Base-by-base conservation (phyloP, 257 asterid species). In the Henckelia pumila region DNA sequence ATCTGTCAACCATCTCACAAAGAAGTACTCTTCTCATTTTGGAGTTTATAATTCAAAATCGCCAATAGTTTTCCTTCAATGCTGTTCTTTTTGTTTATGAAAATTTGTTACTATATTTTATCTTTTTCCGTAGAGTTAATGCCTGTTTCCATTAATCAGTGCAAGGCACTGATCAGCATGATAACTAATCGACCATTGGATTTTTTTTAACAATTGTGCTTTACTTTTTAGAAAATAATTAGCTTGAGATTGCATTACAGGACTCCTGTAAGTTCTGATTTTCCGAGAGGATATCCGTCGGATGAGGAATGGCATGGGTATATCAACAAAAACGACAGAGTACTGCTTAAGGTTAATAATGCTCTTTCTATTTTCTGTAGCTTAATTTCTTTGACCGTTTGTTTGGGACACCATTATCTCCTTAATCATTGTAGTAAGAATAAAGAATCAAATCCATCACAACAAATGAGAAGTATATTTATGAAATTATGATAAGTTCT, bases 251-350 rank as follows among this genome's bases (percentile, higher is more conserved):
- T 74, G 22, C 70, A 64, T 80, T 64, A 47, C 89, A 92, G 98
- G 89, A 89, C 91, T 63, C 94, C 94, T 0, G 80, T 78, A 17
- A 76, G 78, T 70, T 79, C 81, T 14, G 82, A 78, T 56, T 86
- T 81, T 67, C 85, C 81, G 8, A 82, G 79, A 76, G 91, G 83
- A 22, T 89, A 86, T 79, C 96, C 95, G 5, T 87, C 96, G 0
- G 87, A 88, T 73, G 93, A 89, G 63, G 83, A 81, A 73, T 89
- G 98, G 97, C 86, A 88, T 56, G 98, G 95, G 61, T 92, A 85
- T 75, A 78, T 92, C 67, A 82, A 88, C 78, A 76, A 77, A 71
- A 85, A 86, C 4, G 97, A 93, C 77, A 81, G 97, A 81, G 97
- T 93, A 56, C 88, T 93, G 65, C 91, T 92, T 29, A 89, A 92